Evolutionary conservation across 2,329 filamentous ascomycete species (phyloP).

Genomic region (Capronia coronata): DNA sequence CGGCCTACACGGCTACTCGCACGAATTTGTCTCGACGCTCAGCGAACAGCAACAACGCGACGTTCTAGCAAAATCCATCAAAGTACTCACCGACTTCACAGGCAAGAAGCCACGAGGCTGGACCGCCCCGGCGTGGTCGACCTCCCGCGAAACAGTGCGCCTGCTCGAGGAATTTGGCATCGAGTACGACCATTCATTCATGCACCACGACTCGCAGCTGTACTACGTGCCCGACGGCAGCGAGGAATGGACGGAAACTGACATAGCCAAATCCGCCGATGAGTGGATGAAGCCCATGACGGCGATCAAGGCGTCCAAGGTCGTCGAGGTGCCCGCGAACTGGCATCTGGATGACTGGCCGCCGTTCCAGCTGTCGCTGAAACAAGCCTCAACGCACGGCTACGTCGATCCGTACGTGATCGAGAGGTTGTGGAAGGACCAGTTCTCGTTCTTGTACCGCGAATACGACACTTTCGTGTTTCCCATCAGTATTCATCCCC

Average conservation of each 20-base stretch:
- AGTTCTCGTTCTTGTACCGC: slow-evolving; percentile 43
- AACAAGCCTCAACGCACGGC: slow-evolving; percentile 25
- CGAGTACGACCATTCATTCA: slow-evolving; percentile 44
- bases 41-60: slow-evolving; percentile 34
- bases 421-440: slow-evolving; percentile 42
- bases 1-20: slow-evolving; percentile 42
- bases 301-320: slow-evolving; percentile 35
- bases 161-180: slow-evolving; percentile 40
- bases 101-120: slow-evolving; percentile 40
- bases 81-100: slow-evolving; percentile 35
- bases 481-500: slow-evolving; percentile 44
- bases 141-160: slow-evolving; percentile 34
- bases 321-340: slow-evolving; percentile 44
- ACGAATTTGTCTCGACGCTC: slow-evolving; percentile 35
- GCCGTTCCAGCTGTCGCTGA: slow-evolving; percentile 34
- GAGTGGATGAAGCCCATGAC: slow-evolving; percentile 33
- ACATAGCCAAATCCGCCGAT: slow-evolving; percentile 12
- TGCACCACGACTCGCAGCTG: slow-evolving; percentile 42
- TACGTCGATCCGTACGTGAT: slow-evolving; percentile 35
- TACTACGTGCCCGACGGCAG: slow-evolving; percentile 20
- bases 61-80: slow-evolving; percentile 36
- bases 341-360: slow-evolving; percentile 47
- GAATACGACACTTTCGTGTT: slow-evolving; percentile 45
- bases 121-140: slow-evolving; percentile 42
- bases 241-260: slow-evolving; percentile 16